Conservation (phyloP, 2,329 filamentous ascomycete species). For the Cordyceps sp. region DNA sequence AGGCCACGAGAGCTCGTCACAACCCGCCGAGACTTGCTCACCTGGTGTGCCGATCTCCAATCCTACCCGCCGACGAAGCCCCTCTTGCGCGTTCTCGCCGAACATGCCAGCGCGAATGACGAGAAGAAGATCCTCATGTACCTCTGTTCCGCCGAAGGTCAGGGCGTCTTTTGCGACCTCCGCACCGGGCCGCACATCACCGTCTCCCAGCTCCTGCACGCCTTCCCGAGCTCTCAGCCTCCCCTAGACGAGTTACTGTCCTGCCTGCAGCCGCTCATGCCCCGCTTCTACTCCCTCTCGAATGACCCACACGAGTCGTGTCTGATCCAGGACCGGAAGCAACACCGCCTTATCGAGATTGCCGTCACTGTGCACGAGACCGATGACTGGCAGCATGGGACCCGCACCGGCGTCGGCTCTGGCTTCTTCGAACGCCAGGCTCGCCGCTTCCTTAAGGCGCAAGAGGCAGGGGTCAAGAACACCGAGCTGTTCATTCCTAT, state of each 20-base stretch:
- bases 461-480: slow-evolving; percentile 37
- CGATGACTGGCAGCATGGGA: slow-evolving; percentile 56
- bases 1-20: slow-evolving; percentile 71
- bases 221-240: slow-evolving; percentile 83
- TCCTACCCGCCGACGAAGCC: slow-evolving; percentile 83
- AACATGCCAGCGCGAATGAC: slow-evolving; percentile 61
- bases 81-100: slow-evolving; percentile 69
- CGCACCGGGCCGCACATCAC: slow-evolving; percentile 79
- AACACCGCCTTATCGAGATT: slow-evolving; percentile 75
- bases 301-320: slow-evolving; percentile 79
- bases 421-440: slow-evolving; percentile 88
- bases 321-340: slow-evolving; percentile 48
- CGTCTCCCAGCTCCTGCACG: slow-evolving; percentile 68
- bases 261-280: slow-evolving; percentile 77
- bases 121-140: slow-evolving; percentile 83
- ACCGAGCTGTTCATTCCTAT: slow-evolving; percentile 70
- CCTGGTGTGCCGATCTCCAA: slow-evolving; percentile 90
- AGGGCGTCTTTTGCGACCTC: slow-evolving; percentile 85
- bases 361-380: slow-evolving; percentile 93
- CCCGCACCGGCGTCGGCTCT: slow-evolving; percentile 72
- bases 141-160: slow-evolving; percentile 77
- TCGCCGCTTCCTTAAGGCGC: slow-evolving; percentile 50
- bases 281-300: slow-evolving; percentile 93
- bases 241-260: slow-evolving; percentile 70
- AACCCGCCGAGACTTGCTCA: slow-evolving; percentile 79